phyloP scores from a whole-genome alignment of 1,284 basidiomycete genomes.

The Sporisorium reilianum region DNA sequence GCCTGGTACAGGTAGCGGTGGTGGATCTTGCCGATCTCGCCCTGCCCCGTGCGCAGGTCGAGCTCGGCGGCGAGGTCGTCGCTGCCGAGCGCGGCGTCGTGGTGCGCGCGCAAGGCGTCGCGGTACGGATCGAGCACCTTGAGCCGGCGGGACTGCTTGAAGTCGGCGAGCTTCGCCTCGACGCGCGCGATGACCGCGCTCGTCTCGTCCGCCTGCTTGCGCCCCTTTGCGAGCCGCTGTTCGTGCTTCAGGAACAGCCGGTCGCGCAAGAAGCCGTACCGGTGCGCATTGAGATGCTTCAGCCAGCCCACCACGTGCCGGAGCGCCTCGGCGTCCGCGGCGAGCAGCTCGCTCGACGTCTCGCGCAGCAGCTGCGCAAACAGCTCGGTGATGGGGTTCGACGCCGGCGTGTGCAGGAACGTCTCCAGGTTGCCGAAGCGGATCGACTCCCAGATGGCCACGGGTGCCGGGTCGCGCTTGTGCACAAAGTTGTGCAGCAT shows the following conservation, averaged over 20 bases:
- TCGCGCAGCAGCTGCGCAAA: constrained; percentile 52
- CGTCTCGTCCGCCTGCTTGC: constrained; percentile 35
- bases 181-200: constrained; percentile 71
- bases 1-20: constrained; percentile 73
- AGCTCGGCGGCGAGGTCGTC: constrained; percentile 26
- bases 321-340: constrained; percentile 41
- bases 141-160: constrained; percentile 74
- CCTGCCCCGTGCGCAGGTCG: constrained; percentile 37
- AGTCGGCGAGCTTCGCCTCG: constrained; percentile 71
- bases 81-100: constrained; percentile 9
- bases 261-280: constrained; percentile 39
- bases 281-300: constrained; percentile 46
- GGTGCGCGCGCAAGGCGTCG: constrained; percentile 27
- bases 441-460: constrained; percentile 63
- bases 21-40: constrained; percentile 50
- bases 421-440: constrained; percentile 57
- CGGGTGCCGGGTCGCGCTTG: constrained; percentile 47
- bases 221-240: constrained; percentile 21
- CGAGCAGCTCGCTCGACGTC: constrained; percentile 43
- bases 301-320: constrained; percentile 48
- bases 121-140: constrained; percentile 76
- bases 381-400: constrained; percentile 51
- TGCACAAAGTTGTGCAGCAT: constrained; percentile 42
- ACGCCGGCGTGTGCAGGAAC: constrained; percentile 46
- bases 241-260: constrained; percentile 24